phyloP scores from a whole-genome alignment of 2,329 filamentous ascomycete genomes.

The Xylaria sp. region DNA sequence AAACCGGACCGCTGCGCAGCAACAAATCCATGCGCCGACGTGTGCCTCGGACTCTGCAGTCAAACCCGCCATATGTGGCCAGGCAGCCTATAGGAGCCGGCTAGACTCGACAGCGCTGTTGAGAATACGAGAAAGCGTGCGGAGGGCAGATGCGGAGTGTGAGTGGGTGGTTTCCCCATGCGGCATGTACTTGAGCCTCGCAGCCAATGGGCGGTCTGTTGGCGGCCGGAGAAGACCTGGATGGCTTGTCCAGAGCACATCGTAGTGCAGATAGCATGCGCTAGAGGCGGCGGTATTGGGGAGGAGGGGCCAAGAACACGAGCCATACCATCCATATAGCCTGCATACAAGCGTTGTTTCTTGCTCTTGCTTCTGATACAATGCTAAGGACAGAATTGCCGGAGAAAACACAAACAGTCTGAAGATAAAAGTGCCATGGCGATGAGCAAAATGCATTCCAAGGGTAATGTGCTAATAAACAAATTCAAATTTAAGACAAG shows the following conservation, averaged over 20 bases:
- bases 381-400: not conserved
- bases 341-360: not conserved
- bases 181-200: constrained; percentile 42
- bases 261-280: not conserved
- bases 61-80: constrained; percentile 1
- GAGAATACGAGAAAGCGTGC: constrained; percentile 39
- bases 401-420: not conserved
- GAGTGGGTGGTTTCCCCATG: constrained; percentile 41
- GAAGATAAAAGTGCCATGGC: not conserved
- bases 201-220: constrained; percentile 39
- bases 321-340: constrained; percentile 17
- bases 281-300: constrained; percentile 26
- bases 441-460: constrained; percentile 2
- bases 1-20: constrained; percentile 12
- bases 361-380: not conserved
- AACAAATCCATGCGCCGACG: constrained; percentile 9
- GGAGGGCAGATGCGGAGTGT: constrained; percentile 33
- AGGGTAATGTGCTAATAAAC: not conserved
- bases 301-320: constrained; percentile 25
- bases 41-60: constrained; percentile 27
- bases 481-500: not conserved
- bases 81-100: constrained; percentile 11
- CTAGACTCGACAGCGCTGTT: not conserved
- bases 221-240: constrained; percentile 27
- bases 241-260: not conserved